These are phyloP conservation scores for Globisporangium iwayamae DNA, from an alignment of 352 stramenopile species.

Conservation along the genomic window DNA sequence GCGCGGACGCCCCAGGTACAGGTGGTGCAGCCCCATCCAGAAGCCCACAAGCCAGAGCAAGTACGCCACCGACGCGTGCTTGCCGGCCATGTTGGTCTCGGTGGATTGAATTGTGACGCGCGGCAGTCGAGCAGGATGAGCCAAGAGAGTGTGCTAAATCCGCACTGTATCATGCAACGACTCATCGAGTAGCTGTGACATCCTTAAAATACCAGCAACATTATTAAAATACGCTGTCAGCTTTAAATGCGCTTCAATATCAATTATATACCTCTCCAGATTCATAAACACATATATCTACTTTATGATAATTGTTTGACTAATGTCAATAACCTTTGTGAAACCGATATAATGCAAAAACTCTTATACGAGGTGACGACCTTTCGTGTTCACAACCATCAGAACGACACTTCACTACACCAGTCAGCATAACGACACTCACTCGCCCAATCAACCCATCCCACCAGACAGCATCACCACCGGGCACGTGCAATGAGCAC, in stretches of 20 bases:
- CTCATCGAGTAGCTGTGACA: too few relatives aligned
- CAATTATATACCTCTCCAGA: neutral
- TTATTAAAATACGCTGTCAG: neutral
- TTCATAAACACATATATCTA: neutral
- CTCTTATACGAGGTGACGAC: neutral
- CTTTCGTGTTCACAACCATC: neutral
- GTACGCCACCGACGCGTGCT: constrained; percentile 12
- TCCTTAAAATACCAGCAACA: too few relatives aligned
- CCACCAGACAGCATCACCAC: too few relatives aligned
- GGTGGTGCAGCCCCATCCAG: constrained; percentile 22
- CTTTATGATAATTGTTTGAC: neutral
- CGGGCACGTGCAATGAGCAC: neutral
- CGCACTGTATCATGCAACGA: too few relatives aligned
- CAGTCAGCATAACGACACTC: neutral
- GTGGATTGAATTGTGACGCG: neutral
- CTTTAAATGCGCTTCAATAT: neutral
- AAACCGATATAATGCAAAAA: too few relatives aligned
- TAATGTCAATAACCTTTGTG: too few relatives aligned
- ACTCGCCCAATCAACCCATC: too few relatives aligned
- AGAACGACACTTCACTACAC: neutral
- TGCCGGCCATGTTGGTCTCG: constrained; percentile 1
- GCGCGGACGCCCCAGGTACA: constrained; percentile 19
- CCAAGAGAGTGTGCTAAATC: too few relatives aligned
- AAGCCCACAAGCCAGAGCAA: constrained; percentile 23
- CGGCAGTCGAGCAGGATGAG: neutral